Evolutionary conservation across 352 stramenopile genomes (phyloP), one percentile per base, ranked within the genome.

Genomic region (Globisporangium nunn): DNA sequence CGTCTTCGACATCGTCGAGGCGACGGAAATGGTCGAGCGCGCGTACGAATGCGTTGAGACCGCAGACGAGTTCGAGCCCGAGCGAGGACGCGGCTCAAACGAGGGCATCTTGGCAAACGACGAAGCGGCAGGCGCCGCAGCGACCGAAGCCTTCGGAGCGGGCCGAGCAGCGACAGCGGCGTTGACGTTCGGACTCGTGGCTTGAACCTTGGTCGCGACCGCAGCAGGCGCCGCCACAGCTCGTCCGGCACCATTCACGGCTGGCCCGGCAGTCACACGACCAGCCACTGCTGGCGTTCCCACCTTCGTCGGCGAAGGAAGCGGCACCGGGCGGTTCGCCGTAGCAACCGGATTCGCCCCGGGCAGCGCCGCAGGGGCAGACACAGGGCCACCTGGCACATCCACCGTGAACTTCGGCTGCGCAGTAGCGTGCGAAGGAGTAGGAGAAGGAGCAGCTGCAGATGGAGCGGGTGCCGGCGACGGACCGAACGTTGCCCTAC

Each of bases 11-110:
- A 87, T 72, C 5, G 74, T 90, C 17, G 85, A 95, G n/a, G 79
- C 78, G 54, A 88, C 75, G 1, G 85, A 94, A 41, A 87, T 73
- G 3, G 84, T 84, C n/a, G 82, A 93, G 30, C 66, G 71, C 6
- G 82, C 79, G 61, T 89, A 88, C 6, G 85, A 95, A n/a, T 89
- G 70, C 0, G 76, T 78, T 29, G 84, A 93, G 12, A 86, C 74
- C 29, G 78, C 73, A 23, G 84, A 94, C 44, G 78, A 80, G 57
- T 84, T 87, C 0, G 82, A 93, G 43, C 75, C 75, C 0, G 82
- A 91, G 8, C 82, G 76, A 23, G 75, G 70, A 44, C 82, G 82
- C 43, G 61, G 64, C 35, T 76, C 60, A 8, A 61, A 66, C 14
- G 54, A 50, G 30, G 54, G 64, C 33, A 14, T 61, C 41, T n/a